A percentile compares a stretch with the other conserved stretches of the same genome.
Conservation (phyloP, 352 stramenopile species). For the Thalassiosira oceanica region DNA sequence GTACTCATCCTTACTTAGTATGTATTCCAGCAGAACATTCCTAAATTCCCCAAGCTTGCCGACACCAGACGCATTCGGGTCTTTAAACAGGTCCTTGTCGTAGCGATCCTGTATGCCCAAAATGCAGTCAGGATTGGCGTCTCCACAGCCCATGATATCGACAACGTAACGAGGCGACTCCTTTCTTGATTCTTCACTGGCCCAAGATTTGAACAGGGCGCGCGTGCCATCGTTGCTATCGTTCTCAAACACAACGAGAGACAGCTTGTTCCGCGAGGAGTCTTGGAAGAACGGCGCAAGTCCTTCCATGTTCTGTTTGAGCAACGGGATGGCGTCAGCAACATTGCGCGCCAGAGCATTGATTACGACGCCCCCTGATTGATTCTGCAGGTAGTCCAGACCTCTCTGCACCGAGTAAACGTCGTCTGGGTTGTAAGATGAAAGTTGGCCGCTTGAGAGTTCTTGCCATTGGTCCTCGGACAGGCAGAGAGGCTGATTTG, state of each 20-base stretch:
- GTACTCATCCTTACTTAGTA: conserved; percentile 36
- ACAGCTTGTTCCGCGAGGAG: conserved; percentile 27
- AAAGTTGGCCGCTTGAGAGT: conserved; percentile 35
- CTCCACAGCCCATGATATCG: conserved; percentile 48
- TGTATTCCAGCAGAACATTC: conserved; percentile 47
- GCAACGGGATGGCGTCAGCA: conserved; percentile 28
- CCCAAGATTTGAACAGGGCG: conserved; percentile 35
- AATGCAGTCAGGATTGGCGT: conserved; percentile 40
- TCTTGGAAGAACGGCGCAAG: conserved; percentile 40
- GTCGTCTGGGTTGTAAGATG: conserved; percentile 38
- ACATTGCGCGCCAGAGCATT: conserved; percentile 52
- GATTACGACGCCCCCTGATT: conserved; percentile 38
- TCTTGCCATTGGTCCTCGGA: conserved; percentile 33
- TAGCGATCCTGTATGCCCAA: conserved; percentile 48
- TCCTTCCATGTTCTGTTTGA: conserved; percentile 46
- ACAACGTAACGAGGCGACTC: conserved; percentile 20
- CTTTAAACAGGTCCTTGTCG: conserved; percentile 35
- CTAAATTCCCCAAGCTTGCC: conserved; percentile 53
- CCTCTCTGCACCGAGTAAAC: conserved; percentile 40
- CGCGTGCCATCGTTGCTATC: conserved; percentile 53
- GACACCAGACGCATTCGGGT: conserved; percentile 36
- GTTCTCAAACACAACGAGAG: conserved; percentile 56
- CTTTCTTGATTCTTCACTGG: conserved; percentile 7
- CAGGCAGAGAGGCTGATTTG: conserved; percentile 24
- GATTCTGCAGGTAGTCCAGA: conserved; percentile 40